Base-by-base conservation (phyloP, 441 rosid genomes). In the Melianthus villosus region DNA sequence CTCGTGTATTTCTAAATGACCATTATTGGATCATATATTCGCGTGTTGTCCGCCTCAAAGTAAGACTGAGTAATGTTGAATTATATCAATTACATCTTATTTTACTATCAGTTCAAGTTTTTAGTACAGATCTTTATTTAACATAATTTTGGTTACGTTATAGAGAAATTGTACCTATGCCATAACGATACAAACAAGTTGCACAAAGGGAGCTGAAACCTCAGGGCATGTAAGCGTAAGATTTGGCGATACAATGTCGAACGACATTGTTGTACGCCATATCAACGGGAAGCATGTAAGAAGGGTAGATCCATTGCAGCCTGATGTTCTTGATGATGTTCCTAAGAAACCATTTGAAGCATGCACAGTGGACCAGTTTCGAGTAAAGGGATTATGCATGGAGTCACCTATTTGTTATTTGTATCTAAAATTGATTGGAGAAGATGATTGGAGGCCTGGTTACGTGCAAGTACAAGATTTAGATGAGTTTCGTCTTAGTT, bases 401-500 rank as follows among this genome's bases (percentile, higher is more conserved):
- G 59, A 60, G 10, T 59, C 71, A 1, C 65, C 54, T 0, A 27
- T 71, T 13, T 74, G 82, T 44, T 65, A 68, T 37, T 15, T 71
- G 4, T 68, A 74, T 48, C 57, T 74, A 2, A 63, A 69, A 44
- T 40, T 60, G 39, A 42, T 7, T 0, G 78, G 73, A 0, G 17
- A 28, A 1, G 82, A 71, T 35, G 69, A 71, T 16, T 74, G 82
- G 82, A 42, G 73, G 10, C 77, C 75, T 1, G 71, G 82, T 4
- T 68, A 55, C 28, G 73, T 62, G 0, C 65, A 57, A 8, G 54
- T 71, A 39, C 46, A 40, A 26, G 57, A 51, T 20, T 6, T 63
- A 8, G 69, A 52, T 16, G 38, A 37, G 16, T 28, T 63, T 18
- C 52, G 56, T 22, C 54, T 60, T 10, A 50, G 63, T 54, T 69